Evolutionary conservation across 164 flowering plant genomes (phyloP), one percentile per base, ranked within the genome.

Genomic region (Tetracentron sinense): DNA sequence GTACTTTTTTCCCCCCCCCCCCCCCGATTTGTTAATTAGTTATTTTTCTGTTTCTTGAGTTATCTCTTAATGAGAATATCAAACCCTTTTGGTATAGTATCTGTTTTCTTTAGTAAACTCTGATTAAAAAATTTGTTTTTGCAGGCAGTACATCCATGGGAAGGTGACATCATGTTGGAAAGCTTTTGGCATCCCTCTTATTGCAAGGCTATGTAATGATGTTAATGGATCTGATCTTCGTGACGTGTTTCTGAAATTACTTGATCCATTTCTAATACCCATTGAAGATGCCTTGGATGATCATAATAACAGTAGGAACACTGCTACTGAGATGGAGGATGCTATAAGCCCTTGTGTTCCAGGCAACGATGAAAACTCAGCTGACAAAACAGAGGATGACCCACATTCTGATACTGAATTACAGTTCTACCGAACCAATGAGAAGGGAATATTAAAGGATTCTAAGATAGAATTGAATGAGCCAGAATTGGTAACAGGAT

Each of bases 181-280:
- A 78, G 69, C 84, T 27, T 85, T 84, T 81, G 98, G 93, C 46
- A 69, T 85, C 63, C 98, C 98, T 64, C 83, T 94, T 60, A 80
- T 86, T 7, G 77, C 86, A 65, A 82, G 78, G 57, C 61, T 80
- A 22, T 35, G 48, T 58, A 54, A 73, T 56, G 3, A 69, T 58
- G 65, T 50, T 52, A 75, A 72, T 72, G 96, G 96, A 69, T 83
- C 82, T 49, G 84, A 82, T 74, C 71, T 91, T 33, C 58, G 59
- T 49, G 68, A 75, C 47, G 56, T 79, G 51, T 94, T 79, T 70
- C 28, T 75, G 63, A 79, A 82, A 29, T 77, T 90, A 71, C 72
- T 92, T 47, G 61, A 59, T 33, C 85, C 96, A 58, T 85, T 83
- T 66, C 58, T 72, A 42, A 61, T 68, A 48, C 64, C 70, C 3